A percentile compares a stretch with the other conserved stretches of the same genome.
Evolutionary conservation across 768 basidiomycete genomes (phyloP).

Genomic region (Piloderma croceum): DNA sequence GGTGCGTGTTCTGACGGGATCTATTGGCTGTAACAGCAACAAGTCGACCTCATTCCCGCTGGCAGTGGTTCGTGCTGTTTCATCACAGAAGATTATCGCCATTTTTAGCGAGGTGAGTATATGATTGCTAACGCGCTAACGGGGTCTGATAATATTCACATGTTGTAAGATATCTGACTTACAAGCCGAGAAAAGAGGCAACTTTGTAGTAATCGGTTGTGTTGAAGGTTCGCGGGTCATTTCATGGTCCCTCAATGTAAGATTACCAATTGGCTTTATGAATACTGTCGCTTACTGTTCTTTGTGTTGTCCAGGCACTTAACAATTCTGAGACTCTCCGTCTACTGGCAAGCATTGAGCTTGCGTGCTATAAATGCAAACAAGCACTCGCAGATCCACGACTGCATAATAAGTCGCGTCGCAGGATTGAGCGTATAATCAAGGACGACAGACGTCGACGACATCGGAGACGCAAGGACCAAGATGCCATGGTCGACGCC

Average conservation of each 20-base stretch:
- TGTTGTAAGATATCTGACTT: constrained; percentile 52
- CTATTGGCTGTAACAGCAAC: constrained; percentile 2
- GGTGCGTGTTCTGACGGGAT: constrained; percentile 42
- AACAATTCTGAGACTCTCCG: constrained; percentile 82
- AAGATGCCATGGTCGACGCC: constrained; percentile 76
- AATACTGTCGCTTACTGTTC: constrained; percentile 3
- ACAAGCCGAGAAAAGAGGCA: constrained; percentile 83
- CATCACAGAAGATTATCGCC: constrained; percentile 62
- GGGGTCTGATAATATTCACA: too few species aligned
- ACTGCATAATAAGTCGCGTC: constrained; percentile 54
- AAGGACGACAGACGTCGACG: constrained; percentile 79
- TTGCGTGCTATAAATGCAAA: constrained; percentile 76
- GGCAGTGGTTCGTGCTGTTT: constrained; percentile 57
- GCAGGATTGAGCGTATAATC: constrained; percentile 74
- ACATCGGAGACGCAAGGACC: constrained; percentile 78
- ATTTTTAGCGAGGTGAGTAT: constrained; percentile 63
- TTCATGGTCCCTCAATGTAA: constrained; percentile 81
- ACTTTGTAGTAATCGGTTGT: constrained; percentile 79
- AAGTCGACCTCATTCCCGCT: constrained; percentile 6
- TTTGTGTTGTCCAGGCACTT: constrained; percentile 49
- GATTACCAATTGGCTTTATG: constrained; percentile 16
- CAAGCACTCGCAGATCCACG: constrained; percentile 65
- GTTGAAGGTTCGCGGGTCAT: constrained; percentile 69
- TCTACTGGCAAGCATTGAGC: constrained; percentile 76
- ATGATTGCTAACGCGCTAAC: too few species aligned